A percentile compares a stretch with the other conserved stretches of the same genome.
Evolutionary conservation across 768 basidiomycete species (phyloP).

Genomic region (Calocera cornea): DNA sequence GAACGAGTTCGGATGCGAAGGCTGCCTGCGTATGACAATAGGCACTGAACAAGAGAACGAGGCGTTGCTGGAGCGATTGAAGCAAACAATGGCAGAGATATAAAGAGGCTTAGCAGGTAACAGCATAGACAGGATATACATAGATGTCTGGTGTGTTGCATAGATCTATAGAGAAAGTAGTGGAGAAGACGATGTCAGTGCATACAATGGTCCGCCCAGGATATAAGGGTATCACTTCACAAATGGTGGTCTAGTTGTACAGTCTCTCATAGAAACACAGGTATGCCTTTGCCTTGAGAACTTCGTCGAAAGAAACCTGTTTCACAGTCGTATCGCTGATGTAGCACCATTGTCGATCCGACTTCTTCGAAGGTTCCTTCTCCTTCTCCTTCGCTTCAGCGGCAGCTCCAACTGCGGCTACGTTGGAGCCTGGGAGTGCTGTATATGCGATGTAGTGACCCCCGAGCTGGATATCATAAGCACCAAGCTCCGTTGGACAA

Average conservation of each 20-base stretch:
- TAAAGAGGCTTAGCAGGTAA: neutral
- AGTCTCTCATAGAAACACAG: slow-evolving; percentile 84
- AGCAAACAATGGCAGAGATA: slow-evolving; percentile 15
- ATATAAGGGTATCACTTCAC: neutral
- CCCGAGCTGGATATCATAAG: slow-evolving; percentile 42
- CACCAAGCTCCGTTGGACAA: neutral
- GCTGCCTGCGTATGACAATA: slow-evolving; percentile 78
- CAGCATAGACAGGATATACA: neutral
- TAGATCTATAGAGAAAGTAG: neutral
- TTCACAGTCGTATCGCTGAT: slow-evolving; percentile 84
- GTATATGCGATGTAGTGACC: slow-evolving; percentile 85
- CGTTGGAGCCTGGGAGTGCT: slow-evolving; percentile 39
- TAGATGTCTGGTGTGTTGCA: neutral
- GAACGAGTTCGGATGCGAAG: slow-evolving; percentile 68
- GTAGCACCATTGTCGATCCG: slow-evolving; percentile 68
- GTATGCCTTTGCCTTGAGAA: slow-evolving; percentile 82
- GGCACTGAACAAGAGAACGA: slow-evolving; percentile 72
- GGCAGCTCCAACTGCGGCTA: neutral
- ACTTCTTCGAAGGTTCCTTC: slow-evolving; percentile 11
- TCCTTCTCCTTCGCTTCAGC: neutral
- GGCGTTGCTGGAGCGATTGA: slow-evolving; percentile 41
- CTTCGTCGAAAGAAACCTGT: slow-evolving; percentile 69
- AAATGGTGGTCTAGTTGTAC: neutral
- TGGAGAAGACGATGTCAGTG: neutral
- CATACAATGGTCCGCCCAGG: neutral